Conservation (phyloP, 345 rosid genomes). For the Sapria himalayana region DNA sequence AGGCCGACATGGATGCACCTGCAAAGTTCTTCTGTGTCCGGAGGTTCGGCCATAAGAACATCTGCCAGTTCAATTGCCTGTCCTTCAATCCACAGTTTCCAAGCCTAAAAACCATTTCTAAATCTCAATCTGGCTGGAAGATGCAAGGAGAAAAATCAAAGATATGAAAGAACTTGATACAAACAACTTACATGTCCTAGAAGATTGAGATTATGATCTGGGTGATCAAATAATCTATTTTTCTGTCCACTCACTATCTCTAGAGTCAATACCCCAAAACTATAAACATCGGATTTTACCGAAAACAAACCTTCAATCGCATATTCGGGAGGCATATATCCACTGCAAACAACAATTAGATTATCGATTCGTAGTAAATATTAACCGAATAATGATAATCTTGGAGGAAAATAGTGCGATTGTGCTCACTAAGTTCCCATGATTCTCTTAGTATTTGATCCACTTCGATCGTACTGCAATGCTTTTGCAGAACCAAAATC, state of each 20-base stretch:
- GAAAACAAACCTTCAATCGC: slow-evolving; percentile 67
- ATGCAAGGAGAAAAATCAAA: no score
- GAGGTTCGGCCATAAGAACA: background rate
- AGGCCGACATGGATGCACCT: slow-evolving; percentile 17
- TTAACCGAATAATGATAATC: no score
- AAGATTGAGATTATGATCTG: slow-evolving; percentile 13
- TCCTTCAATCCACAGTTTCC: slow-evolving; percentile 14
- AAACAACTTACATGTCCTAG: slow-evolving; percentile 37
- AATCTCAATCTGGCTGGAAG: no score
- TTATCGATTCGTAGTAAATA: no score
- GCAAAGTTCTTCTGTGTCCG: background rate
- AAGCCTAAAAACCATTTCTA: slow-evolving; percentile 19
- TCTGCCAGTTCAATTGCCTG: slow-evolving; percentile 5
- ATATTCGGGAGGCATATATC: slow-evolving; percentile 62
- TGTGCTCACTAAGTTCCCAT: slow-evolving; percentile 47
- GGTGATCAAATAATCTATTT: slow-evolving; percentile 19
- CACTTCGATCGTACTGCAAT: slow-evolving; percentile 27
- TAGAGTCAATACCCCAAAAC: slow-evolving; percentile 46
- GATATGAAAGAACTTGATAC: no score
- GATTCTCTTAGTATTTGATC: slow-evolving; percentile 35
- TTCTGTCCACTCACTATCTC: slow-evolving; percentile 42
- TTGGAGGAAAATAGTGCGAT: background rate
- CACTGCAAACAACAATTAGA: no score
- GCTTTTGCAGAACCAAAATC: slow-evolving; percentile 63
- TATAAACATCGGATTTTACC: slow-evolving; percentile 47